Evolutionary conservation across 2,329 filamentous ascomycete species (phyloP).

Genomic region (Lasiodiplodia sp.): DNA sequence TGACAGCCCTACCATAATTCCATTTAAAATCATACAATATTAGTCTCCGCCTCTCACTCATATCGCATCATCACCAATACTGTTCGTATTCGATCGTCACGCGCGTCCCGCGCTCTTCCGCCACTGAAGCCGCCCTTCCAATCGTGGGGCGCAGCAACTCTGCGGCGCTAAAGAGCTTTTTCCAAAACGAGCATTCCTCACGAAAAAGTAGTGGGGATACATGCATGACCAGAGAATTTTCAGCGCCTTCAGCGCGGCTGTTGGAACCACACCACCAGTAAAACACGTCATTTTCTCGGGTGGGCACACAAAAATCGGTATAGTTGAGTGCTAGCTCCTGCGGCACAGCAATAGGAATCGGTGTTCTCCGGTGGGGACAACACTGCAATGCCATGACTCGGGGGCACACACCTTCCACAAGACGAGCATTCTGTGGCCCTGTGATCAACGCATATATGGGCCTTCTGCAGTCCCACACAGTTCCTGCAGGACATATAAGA

Average conservation of each 20-base stretch:
- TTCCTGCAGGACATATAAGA: neutral
- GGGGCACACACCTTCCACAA: neutral
- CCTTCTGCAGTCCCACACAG: neutral
- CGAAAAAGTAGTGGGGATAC: neutral
- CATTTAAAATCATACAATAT: neutral
- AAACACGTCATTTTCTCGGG: neutral
- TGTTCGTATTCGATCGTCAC: neutral
- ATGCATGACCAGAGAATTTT: neutral
- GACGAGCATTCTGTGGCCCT: no score
- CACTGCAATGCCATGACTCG: conserved; percentile 9
- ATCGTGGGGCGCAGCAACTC: neutral
- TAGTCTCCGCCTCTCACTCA: neutral
- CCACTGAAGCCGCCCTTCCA: neutral
- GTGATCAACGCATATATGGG: conserved; percentile 2
- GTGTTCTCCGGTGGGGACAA: neutral
- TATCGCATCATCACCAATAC: neutral
- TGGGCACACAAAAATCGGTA: neutral
- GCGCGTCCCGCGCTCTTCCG: neutral
- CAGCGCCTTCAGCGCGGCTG: neutral
- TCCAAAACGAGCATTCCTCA: neutral
- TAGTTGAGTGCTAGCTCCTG: conserved; percentile 7
- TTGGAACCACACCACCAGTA: neutral
- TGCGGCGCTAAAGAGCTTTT: neutral
- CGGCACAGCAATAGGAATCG: conserved; percentile 10
- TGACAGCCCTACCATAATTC: neutral